A percentile compares a stretch with the other conserved stretches of the same genome.
These are phyloP conservation scores for Mimosa bimucronata DNA, from an alignment of 306 rosid genomes.

Conservation along the genomic window DNA sequence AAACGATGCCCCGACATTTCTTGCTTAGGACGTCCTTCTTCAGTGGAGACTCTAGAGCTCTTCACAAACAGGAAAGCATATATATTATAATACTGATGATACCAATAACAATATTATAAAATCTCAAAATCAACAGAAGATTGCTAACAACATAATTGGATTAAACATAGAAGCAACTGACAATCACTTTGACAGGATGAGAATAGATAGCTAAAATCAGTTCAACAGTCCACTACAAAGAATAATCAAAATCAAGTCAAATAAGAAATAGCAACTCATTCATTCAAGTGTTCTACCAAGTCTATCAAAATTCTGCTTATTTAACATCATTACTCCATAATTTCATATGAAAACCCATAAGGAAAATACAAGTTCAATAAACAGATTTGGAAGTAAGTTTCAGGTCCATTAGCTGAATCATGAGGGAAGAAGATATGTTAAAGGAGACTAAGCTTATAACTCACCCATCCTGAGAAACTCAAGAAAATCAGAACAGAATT, in stretches of 20 bases:
- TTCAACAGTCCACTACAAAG: conserved; percentile 5
- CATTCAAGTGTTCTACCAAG: background rate
- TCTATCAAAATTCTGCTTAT: background rate
- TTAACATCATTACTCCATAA: background rate
- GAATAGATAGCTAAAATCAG: conserved; percentile 16
- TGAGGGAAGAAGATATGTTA: background rate
- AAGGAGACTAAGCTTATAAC: background rate
- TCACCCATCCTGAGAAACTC: background rate
- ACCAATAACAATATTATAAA: background rate
- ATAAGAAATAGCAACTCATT: background rate
- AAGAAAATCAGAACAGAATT: background rate
- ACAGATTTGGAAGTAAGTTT: background rate
- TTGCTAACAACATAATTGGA: conserved; percentile 27
- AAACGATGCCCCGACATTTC: conserved; percentile 54
- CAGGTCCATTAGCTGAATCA: background rate
- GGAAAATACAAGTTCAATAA: background rate
- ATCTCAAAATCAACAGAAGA: conserved; percentile 35
- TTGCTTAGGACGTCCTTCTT: conserved; percentile 56
- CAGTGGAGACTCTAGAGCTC: conserved; percentile 69
- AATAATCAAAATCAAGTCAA: conserved; percentile 5
- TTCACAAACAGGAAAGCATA: conserved; percentile 48
- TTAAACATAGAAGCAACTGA: conserved; percentile 4
- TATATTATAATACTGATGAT: background rate
- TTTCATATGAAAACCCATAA: background rate
- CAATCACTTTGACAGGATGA: background rate